Conservation (phyloP, 2,329 filamentous ascomycete species). For the Trichoderma hamatum region DNA sequence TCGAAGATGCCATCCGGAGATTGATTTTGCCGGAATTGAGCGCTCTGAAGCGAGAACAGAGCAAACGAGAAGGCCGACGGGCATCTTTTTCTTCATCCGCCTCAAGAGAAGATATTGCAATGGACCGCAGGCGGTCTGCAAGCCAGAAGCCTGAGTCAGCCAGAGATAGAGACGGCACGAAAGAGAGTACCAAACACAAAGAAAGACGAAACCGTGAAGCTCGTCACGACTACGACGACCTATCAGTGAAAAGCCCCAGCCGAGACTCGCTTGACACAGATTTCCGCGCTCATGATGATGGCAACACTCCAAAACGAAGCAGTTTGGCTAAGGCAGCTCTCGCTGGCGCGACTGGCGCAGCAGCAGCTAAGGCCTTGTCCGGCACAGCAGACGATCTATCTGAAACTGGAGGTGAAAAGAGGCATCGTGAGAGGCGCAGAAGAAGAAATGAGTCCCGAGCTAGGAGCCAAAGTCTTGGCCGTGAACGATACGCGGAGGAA, state of each 20-base stretch:
- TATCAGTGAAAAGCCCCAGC: conserved; percentile 52
- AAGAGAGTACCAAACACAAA: conserved; percentile 53
- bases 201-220: conserved; percentile 56
- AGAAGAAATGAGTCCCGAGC: conserved; percentile 53
- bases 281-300: conserved; percentile 40
- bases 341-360: conserved; percentile 48
- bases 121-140: conserved; percentile 64
- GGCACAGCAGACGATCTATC: conserved; percentile 45
- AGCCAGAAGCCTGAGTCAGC: conserved; percentile 55
- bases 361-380: conserved; percentile 39
- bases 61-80: conserved; percentile 70
- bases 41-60: conserved; percentile 87
- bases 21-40: conserved; percentile 90
- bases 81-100: conserved; percentile 63
- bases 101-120: conserved; percentile 60
- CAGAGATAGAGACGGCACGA: conserved; percentile 59
- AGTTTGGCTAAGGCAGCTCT: conserved; percentile 49
- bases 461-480: conserved; percentile 48
- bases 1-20: conserved; percentile 89
- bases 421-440: conserved; percentile 54
- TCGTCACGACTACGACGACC: conserved; percentile 57
- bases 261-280: conserved; percentile 51
- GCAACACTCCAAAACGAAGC: conserved; percentile 50
- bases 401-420: conserved; percentile 52
- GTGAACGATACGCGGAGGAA: conserved; percentile 52